Evolutionary conservation across 441 rosid species (phyloP).

Genomic region (Eutrema salsugineum): DNA sequence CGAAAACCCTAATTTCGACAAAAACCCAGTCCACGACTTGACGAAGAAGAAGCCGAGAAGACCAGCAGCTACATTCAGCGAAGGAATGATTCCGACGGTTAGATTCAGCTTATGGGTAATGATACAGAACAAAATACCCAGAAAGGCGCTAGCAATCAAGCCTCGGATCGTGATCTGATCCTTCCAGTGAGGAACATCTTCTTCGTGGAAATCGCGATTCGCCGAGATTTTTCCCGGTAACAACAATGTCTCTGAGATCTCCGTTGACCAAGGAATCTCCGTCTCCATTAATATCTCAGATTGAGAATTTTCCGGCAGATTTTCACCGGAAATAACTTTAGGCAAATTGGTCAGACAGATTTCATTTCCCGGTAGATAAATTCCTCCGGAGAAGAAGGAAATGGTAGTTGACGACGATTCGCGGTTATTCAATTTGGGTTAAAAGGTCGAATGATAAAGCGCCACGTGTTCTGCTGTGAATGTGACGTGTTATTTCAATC

Average conservation of each 20-base stretch:
- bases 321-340: background rate
- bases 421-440: background rate
- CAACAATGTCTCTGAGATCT: conserved; percentile 51
- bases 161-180: conserved; percentile 82
- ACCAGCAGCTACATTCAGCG: conserved; percentile 78
- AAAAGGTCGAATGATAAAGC: background rate
- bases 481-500: background rate
- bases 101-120: conserved; percentile 81
- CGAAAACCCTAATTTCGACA: conserved; percentile 46
- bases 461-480: background rate
- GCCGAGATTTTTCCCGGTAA: conserved; percentile 2
- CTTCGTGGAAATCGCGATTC: background rate
- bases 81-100: conserved; percentile 81
- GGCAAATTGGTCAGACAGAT: too few species aligned
- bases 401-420: background rate
- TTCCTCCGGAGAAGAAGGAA: background rate
- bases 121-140: conserved; percentile 69
- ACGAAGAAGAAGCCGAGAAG: conserved; percentile 79
- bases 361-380: too few species aligned
- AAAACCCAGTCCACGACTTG: conserved; percentile 68
- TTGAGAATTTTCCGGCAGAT: background rate
- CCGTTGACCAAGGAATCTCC: conserved; percentile 23
- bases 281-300: background rate
- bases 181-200: conserved; percentile 63
- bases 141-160: conserved; percentile 51